These are phyloP conservation scores for Hemerocallis citrina DNA, from an alignment of 106 monocot genomes.

Conservation along the genomic window DNA sequence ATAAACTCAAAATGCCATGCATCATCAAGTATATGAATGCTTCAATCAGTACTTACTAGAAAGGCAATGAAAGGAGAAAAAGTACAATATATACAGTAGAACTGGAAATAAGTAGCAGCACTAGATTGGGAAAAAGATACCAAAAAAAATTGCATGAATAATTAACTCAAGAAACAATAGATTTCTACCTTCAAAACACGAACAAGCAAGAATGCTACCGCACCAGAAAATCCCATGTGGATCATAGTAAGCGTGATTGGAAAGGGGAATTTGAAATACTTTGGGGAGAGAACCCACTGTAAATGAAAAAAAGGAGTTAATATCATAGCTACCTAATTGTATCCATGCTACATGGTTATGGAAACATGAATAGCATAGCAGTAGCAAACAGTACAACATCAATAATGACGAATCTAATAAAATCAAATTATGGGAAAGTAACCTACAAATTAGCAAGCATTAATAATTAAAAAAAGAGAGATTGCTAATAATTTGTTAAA, in stretches of 20 bases:
- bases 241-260: conserved; percentile 95
- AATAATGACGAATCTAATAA: too few species aligned
- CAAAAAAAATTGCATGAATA: not conserved
- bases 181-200: conserved; percentile 81
- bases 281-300: conserved; percentile 92
- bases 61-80: not conserved
- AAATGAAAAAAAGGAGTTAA: conserved; percentile 10
- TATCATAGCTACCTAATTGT: too few species aligned
- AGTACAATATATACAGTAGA: not conserved
- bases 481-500: not conserved
- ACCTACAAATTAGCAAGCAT: not conserved
- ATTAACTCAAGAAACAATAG: conserved; percentile 3
- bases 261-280: conserved; percentile 89
- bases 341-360: not conserved
- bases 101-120: too few species aligned
- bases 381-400: too few species aligned
- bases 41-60: not conserved
- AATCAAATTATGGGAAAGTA: too few species aligned
- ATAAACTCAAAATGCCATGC: not conserved
- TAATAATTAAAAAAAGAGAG: not conserved
- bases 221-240: conserved; percentile 93
- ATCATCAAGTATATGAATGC: not conserved
- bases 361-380: not conserved
- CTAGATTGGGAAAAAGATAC: too few species aligned
- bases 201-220: conserved; percentile 68